phyloP scores from a whole-genome alignment of 2,329 filamentous ascomycete species.

The Aspergillus novoparasiticus region DNA sequence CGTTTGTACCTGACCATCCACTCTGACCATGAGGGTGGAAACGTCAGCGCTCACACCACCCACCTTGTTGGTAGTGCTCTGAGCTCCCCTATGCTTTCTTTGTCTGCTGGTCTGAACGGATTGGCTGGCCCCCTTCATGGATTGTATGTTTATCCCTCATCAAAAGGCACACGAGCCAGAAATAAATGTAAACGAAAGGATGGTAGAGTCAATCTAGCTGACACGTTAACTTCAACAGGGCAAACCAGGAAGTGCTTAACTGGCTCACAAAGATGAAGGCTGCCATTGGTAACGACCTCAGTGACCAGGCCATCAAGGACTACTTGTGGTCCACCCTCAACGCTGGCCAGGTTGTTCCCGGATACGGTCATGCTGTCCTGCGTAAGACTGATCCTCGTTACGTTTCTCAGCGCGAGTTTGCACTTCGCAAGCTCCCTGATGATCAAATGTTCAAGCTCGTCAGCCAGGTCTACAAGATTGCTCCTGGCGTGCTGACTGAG shows the following conservation, averaged over 20 bases:
- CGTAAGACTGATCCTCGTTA: slow-evolving; percentile 99
- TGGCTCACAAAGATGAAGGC: slow-evolving; percentile 99
- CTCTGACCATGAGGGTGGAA: slow-evolving; percentile 99
- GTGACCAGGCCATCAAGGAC: slow-evolving; percentile 94
- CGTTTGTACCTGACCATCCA: slow-evolving; percentile 99
- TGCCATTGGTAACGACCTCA: slow-evolving; percentile 87
- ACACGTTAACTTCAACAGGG: slow-evolving; percentile 44
- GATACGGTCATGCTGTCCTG: slow-evolving; percentile 97
- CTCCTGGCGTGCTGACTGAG: slow-evolving; percentile 94
- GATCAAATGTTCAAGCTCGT: slow-evolving; percentile 99
- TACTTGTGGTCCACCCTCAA: slow-evolving; percentile 99
- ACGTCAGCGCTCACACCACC: slow-evolving; percentile 97
- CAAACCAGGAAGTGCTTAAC: slow-evolving; percentile 99
- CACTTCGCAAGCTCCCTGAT: slow-evolving; percentile 87
- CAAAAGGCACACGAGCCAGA: not conserved
- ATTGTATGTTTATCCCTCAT: slow-evolving; percentile 53
- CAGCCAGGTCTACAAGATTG: slow-evolving; percentile 99
- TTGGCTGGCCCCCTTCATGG: slow-evolving; percentile 97
- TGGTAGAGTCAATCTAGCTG: slow-evolving; percentile 15
- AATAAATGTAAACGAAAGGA: not conserved
- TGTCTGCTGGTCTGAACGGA: slow-evolving; percentile 96
- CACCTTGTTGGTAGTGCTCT: slow-evolving; percentile 96
- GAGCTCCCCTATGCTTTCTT: slow-evolving; percentile 95
- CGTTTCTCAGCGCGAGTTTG: slow-evolving; percentile 96
- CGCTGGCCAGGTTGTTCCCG: slow-evolving; percentile 90